Conservation (phyloP, 257 asterid genomes). For the Vinca minor region DNA sequence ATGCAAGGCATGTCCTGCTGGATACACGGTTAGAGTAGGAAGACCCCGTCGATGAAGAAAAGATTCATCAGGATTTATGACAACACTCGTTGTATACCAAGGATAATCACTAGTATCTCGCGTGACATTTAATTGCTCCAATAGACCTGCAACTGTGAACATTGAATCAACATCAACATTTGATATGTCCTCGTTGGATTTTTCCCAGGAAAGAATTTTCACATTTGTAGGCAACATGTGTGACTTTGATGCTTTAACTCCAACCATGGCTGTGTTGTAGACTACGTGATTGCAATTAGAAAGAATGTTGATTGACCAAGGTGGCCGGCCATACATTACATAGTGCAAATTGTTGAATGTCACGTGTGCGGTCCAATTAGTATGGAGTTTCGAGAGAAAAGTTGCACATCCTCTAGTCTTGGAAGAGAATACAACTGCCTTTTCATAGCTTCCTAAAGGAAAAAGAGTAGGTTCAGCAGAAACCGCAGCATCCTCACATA, state of each 20-base stretch:
- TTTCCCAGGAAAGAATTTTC: slow-evolving; percentile 55
- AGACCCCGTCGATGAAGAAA: slow-evolving; percentile 47
- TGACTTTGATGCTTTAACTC: slow-evolving; percentile 38
- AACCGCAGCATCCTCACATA: slow-evolving; percentile 60
- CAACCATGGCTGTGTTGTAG: slow-evolving; percentile 73
- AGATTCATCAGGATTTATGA: slow-evolving; percentile 57
- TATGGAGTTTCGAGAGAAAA: slow-evolving; percentile 69
- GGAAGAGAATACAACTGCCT: slow-evolving; percentile 60
- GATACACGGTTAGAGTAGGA: slow-evolving; percentile 52
- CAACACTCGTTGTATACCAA: slow-evolving; percentile 82
- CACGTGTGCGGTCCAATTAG: slow-evolving; percentile 47
- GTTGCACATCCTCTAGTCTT: slow-evolving; percentile 76
- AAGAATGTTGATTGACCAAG: slow-evolving; percentile 94
- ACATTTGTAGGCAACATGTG: slow-evolving; percentile 51
- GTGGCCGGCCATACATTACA: slow-evolving; percentile 70
- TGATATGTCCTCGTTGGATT: slow-evolving; percentile 59
- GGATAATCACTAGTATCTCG: slow-evolving; percentile 85
- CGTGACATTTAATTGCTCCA: slow-evolving; percentile 89
- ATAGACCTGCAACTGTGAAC: slow-evolving; percentile 50
- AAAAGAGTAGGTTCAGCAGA: slow-evolving; percentile 52
- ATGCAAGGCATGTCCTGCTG: slow-evolving; percentile 82
- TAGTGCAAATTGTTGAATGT: slow-evolving; percentile 55
- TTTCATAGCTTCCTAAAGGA: slow-evolving; percentile 68
- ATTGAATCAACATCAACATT: slow-evolving; percentile 45
- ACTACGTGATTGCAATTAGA: slow-evolving; percentile 67